A percentile compares a stretch with the other conserved stretches of the same genome.
phyloP scores from a whole-genome alignment of 1,139 yeast genomes.

The Protomyces lactucae-debilis region DNA sequence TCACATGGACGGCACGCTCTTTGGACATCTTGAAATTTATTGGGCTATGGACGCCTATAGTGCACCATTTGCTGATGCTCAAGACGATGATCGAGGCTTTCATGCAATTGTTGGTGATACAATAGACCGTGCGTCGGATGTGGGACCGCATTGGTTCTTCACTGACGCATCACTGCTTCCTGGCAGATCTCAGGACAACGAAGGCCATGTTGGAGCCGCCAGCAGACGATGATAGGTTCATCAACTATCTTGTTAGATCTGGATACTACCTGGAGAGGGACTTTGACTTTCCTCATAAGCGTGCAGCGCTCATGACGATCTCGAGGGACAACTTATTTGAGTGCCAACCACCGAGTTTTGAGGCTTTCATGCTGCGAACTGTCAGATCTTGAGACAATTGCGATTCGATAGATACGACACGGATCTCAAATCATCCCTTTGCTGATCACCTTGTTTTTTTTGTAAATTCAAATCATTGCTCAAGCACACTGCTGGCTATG shows the following conservation, averaged over 20 bases:
- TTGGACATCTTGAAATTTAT: conserved; percentile 33
- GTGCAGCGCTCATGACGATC: conserved; percentile 35
- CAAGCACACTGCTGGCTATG: too few relatives aligned
- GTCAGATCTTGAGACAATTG: too few relatives aligned
- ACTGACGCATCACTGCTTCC: conserved; percentile 33
- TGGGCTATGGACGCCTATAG: conserved; percentile 34
- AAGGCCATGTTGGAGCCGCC: conserved; percentile 35
- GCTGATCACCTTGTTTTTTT: too few relatives aligned
- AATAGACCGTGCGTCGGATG: conserved; percentile 34
- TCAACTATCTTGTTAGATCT: conserved; percentile 30
- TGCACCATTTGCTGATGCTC: conserved; percentile 30
- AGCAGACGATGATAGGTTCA: conserved; percentile 33
- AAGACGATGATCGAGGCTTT: conserved; percentile 34
- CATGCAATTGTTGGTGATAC: conserved; percentile 35
- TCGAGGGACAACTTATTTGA: conserved; percentile 32
- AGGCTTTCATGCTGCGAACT: neutral
- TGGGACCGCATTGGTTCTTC: conserved; percentile 34
- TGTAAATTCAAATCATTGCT: too few relatives aligned
- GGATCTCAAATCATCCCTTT: too few relatives aligned
- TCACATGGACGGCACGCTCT: conserved; percentile 30
- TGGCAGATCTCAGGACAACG: conserved; percentile 32
- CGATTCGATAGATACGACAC: too few relatives aligned
- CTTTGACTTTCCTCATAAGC: conserved; percentile 35
- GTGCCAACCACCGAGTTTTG: neutral
- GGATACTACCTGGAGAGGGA: conserved; percentile 32